phyloP scores from a whole-genome alignment of 1,139 yeast species.

The Eremothecium coryli region DNA sequence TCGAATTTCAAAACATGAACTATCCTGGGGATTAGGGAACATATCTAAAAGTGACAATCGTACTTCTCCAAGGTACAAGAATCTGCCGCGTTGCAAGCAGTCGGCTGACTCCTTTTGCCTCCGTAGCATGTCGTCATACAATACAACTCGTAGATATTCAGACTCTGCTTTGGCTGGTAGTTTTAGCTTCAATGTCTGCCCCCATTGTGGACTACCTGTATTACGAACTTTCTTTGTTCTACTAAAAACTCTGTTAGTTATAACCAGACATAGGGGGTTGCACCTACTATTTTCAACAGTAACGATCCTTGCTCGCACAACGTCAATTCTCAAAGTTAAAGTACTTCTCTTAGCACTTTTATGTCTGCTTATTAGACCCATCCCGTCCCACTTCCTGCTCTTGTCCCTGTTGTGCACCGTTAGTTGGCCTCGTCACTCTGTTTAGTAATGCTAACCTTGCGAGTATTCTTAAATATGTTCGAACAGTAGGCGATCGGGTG shows the following conservation, averaged over 20 bases:
- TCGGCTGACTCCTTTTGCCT: conserved; percentile 4
- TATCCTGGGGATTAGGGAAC: conserved; percentile 18
- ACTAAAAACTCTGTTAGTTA: conserved; percentile 22
- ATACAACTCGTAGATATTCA: conserved; percentile 22
- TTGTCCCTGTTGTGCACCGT: no score
- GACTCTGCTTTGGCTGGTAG: conserved; percentile 23
- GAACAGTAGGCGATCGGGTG: no score
- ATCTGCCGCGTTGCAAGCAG: conserved; percentile 8
- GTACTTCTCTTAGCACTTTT: conserved; percentile 13
- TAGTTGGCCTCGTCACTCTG: no score
- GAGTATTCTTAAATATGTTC: no score
- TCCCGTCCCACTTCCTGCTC: no score
- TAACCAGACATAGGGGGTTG: conserved; percentile 25
- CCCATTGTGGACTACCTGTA: conserved; percentile 20
- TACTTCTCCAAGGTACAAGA: conserved; percentile 27
- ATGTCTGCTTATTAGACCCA: conserved; percentile 15
- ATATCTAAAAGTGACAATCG: conserved; percentile 23
- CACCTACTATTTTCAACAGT: conserved; percentile 24
- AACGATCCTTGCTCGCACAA: conserved; percentile 19
- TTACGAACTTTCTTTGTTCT: conserved; percentile 19
- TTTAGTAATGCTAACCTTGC: no score
- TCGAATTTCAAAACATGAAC: conserved; percentile 15
- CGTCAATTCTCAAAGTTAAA: conserved; percentile 18
- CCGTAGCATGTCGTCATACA: conserved; percentile 22
- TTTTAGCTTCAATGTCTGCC: conserved; percentile 22